Percentiles rank a stretch among this genome's conserved stretches.
These are phyloP conservation scores for Starmerella geochares DNA, from an alignment of 805 yeast genomes.

Conservation along the genomic window DNA sequence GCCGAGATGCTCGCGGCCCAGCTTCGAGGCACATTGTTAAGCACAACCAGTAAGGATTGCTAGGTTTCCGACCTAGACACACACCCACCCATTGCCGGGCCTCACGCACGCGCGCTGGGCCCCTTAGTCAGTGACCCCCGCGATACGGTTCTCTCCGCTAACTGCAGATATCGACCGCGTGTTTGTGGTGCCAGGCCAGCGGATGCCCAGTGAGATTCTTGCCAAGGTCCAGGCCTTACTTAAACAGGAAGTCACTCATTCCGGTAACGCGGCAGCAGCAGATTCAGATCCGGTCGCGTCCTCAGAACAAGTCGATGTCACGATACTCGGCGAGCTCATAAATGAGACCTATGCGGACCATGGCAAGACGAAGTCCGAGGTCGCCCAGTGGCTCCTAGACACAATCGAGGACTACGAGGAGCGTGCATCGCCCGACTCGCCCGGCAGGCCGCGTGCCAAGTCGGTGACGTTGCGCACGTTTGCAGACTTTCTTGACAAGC, in stretches of 20 bases:
- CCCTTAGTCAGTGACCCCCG: not conserved
- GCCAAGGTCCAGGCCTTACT: conserved; percentile 7
- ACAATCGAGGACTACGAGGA: conserved; percentile 18
- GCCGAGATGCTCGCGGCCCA: not conserved
- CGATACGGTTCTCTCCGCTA: conserved; percentile 1
- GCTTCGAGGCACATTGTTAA: not conserved
- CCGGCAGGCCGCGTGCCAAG: not conserved
- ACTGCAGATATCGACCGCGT: not conserved
- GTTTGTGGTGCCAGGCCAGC: conserved; percentile 3
- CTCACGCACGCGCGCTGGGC: not conserved
- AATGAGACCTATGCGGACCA: conserved; percentile 15
- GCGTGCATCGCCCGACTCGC: not conserved
- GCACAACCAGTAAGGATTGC: not conserved
- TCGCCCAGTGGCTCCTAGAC: conserved; percentile 15
- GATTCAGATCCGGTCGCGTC: not conserved
- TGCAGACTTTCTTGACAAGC: conserved; percentile 23
- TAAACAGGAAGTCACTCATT: not conserved
- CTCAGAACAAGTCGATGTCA: conserved; percentile 16
- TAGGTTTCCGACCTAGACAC: not conserved
- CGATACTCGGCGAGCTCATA: conserved; percentile 18
- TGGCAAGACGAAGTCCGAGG: conserved; percentile 11
- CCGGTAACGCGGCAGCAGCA: not conserved
- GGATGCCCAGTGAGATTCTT: conserved; percentile 8
- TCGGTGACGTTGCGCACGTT: conserved; percentile 18
- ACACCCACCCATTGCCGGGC: not conserved